Evolutionary conservation across 305 asterid species (phyloP), one percentile per base, ranked within the genome.

Genomic region (Solanum aculeatissimum): DNA sequence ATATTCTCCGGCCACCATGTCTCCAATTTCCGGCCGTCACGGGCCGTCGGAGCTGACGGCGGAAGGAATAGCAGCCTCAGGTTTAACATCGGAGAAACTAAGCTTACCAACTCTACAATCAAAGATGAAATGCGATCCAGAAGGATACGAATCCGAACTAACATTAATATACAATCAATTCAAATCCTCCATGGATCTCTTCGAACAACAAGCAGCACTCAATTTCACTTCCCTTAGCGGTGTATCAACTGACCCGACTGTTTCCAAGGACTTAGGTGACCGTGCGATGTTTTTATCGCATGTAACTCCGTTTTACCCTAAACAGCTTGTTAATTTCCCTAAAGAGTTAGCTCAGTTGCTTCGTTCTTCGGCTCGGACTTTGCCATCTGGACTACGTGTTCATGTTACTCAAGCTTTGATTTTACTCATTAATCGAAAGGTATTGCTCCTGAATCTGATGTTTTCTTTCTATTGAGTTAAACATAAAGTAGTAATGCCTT

Each of bases 171-270:
- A 94, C 92, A 88, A 80, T 60, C 98, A 95, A 86, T 97, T 95
- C 89, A 92, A 93, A 86, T 92, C 98, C 0, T 92, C 93, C 18
- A 88, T 95, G 19, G 97, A 94, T 75, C 94, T 94, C 27, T 97
- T 95, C 71, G 90, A 92, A 89, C 94, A 93, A 83, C 98, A 97
- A 88, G 94, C 98, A 2, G 97, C 97, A 2, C 81, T 92, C 82
- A 95, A 90, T 85, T 95, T 93, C 91, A 92, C 95, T 81, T 93
- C 99, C 6, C 86, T 92, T n/a, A 94, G 93, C 60, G 98, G 98
- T 55, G 90, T 92, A 58, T 84, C 92, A 7, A 87, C 91, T 18
- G 99, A 94, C 88, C 65, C 92, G 1, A 80, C 93, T 7, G 93
- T 95, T 6, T 91, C 98, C 9, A 95, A 94, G 91, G 93, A 92